A percentile compares a stretch with the other conserved stretches of the same genome.
Evolutionary conservation across 495 filamentous ascomycete species (phyloP).

Genomic region (Choiromyces venosus): DNA sequence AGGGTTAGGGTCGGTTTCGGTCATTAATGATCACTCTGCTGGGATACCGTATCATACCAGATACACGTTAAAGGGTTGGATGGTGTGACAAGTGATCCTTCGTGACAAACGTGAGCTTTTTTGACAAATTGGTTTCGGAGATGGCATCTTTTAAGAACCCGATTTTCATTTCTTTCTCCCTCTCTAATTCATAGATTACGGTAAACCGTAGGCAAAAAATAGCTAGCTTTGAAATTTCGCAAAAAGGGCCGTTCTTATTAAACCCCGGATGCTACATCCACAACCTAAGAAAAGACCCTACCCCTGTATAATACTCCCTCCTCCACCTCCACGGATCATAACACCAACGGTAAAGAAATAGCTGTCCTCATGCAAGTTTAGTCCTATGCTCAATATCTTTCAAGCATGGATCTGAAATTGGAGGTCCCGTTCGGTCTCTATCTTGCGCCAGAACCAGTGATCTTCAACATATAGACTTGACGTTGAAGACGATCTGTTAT

Average conservation of each 20-base stretch:
- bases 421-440: slow-evolving; percentile 15
- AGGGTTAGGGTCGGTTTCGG: neutral
- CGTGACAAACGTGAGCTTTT: neutral
- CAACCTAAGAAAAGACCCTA: neutral
- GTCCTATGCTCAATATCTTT: slow-evolving; percentile 33
- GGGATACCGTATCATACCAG: neutral
- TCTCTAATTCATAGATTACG: neutral
- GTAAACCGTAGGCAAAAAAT: neutral
- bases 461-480: slow-evolving; percentile 36
- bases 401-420: slow-evolving; percentile 36
- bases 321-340: neutral
- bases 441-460: slow-evolving; percentile 36
- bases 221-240: neutral
- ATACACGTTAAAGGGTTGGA: neutral
- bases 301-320: neutral
- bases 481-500: slow-evolving; percentile 38
- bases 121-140: neutral
- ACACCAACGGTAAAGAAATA: neutral
- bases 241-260: neutral
- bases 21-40: neutral
- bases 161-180: neutral
- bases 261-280: neutral
- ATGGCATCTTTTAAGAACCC: neutral
- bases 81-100: neutral
- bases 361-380: slow-evolving; percentile 13